phyloP scores from a whole-genome alignment of 768 basidiomycete genomes.

The Leccinum longicurvipes region DNA sequence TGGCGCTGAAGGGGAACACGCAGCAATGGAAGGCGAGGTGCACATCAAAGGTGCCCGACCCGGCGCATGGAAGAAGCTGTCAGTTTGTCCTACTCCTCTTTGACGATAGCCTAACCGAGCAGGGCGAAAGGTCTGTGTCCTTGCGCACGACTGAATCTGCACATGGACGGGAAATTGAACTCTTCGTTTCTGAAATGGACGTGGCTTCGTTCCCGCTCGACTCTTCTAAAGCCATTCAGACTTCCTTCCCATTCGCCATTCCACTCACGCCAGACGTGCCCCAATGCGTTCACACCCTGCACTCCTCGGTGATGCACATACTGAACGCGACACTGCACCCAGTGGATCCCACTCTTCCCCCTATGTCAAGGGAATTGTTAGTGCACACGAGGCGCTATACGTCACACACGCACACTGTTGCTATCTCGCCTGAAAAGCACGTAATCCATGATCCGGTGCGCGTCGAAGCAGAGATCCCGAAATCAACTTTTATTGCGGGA shows the following conservation, averaged over 20 bases:
- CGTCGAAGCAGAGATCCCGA: slow-evolving; percentile 67
- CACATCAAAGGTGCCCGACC: slow-evolving; percentile 72
- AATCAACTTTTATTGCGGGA: slow-evolving; percentile 65
- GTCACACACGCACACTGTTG: slow-evolving; percentile 56
- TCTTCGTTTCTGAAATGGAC: slow-evolving; percentile 53
- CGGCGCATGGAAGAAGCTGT: slow-evolving; percentile 67
- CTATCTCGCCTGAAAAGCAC: slow-evolving; percentile 57
- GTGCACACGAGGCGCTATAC: slow-evolving; percentile 77
- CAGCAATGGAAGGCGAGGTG: slow-evolving; percentile 83
- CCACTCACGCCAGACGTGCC: slow-evolving; percentile 78
- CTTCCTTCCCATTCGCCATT: slow-evolving; percentile 76
- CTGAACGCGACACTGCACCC: slow-evolving; percentile 68
- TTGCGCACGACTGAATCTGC: slow-evolving; percentile 66
- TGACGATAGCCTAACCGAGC: slow-evolving; percentile 12
- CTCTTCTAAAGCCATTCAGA: slow-evolving; percentile 44
- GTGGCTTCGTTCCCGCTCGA: slow-evolving; percentile 46
- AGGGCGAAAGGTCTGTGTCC: slow-evolving; percentile 51
- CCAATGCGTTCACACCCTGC: slow-evolving; percentile 74
- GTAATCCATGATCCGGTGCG: slow-evolving; percentile 59
- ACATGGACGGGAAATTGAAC: slow-evolving; percentile 61
- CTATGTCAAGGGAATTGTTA: slow-evolving; percentile 52
- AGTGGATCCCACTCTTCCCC: slow-evolving; percentile 33
- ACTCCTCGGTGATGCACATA: slow-evolving; percentile 68
- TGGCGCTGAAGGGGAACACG: slow-evolving; percentile 78
- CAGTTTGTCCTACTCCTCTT: slow-evolving; percentile 35